Conservation (phyloP, 257 asterid species). For the Lavandula angustifolia region DNA sequence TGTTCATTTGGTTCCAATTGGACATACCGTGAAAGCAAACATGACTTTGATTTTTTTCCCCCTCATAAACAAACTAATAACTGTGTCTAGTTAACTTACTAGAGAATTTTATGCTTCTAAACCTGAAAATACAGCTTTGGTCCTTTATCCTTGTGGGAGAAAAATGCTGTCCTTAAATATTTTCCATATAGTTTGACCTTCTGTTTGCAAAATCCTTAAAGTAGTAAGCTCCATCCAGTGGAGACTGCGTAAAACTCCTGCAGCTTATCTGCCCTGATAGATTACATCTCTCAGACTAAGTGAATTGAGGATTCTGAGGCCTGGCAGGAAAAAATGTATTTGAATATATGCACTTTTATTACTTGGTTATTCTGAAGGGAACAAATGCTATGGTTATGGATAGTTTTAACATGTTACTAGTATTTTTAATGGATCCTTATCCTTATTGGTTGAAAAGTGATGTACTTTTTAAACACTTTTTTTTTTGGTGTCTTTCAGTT, state of each 20-base stretch:
- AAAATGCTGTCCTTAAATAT: background rate
- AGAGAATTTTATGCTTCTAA: conserved; percentile 10
- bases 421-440: conserved; percentile 6
- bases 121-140: conserved; percentile 14
- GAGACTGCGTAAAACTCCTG: background rate
- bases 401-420: conserved; percentile 19
- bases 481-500: conserved; percentile 56
- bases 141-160: conserved; percentile 7
- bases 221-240: conserved; percentile 16
- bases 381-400: conserved; percentile 24
- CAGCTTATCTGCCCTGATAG: conserved; percentile 18
- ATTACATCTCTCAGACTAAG: conserved; percentile 17
- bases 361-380: conserved; percentile 13
- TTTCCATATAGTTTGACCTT: conserved; percentile 19
- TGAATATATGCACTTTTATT: conserved; percentile 9
- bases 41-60: background rate
- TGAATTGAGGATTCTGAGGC: conserved; percentile 15
- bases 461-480: conserved; percentile 27
- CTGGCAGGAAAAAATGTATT: conserved; percentile 8
- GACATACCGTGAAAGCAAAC: conserved; percentile 4
- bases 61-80: conserved; percentile 3
- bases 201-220: conserved; percentile 4
- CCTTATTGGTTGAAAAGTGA: conserved; percentile 13
- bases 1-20: conserved; percentile 10
- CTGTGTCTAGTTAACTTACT: conserved; percentile 10